These are phyloP conservation scores for Podaxis sp. DNA, from an alignment of 768 basidiomycete genomes.

Conservation along the genomic window DNA sequence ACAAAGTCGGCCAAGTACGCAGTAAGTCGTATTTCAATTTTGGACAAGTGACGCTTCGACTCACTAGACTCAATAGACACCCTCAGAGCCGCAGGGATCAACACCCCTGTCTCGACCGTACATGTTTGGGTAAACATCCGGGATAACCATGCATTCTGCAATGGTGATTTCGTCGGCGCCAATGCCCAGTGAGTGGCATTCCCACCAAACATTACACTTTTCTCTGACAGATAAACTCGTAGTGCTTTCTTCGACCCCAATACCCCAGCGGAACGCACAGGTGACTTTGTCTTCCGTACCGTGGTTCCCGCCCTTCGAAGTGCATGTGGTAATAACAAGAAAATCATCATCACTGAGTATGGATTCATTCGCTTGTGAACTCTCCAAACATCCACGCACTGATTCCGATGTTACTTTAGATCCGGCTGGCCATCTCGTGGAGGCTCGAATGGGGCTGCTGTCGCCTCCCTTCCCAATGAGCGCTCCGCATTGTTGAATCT, in stretches of 20 bases:
- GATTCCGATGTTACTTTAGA: conserved; percentile 14
- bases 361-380: background rate
- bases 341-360: conserved; percentile 32
- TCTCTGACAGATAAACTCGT: too few relatives aligned
- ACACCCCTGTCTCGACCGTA: conserved; percentile 31
- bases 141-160: conserved; percentile 27
- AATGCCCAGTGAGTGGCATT: conserved; percentile 28
- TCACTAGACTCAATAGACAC: conserved; percentile 18
- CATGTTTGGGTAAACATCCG: conserved; percentile 29
- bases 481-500: conserved; percentile 27
- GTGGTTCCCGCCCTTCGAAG: conserved; percentile 30
- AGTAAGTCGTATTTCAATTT: conserved; percentile 16
- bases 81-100: conserved; percentile 28
- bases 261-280: conserved; percentile 26
- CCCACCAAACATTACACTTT: too few relatives aligned
- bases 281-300: conserved; percentile 34
- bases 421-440: conserved; percentile 40
- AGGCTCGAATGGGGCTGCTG: conserved; percentile 21
- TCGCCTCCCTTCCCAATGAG: conserved; percentile 27
- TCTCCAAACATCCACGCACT: background rate
- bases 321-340: conserved; percentile 31
- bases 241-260: conserved; percentile 34
- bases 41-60: background rate
- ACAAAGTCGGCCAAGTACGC: conserved; percentile 30
- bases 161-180: conserved; percentile 33